These are phyloP conservation scores for Pelargonium nanum DNA, from an alignment of 345 rosid species.

Conservation along the genomic window DNA sequence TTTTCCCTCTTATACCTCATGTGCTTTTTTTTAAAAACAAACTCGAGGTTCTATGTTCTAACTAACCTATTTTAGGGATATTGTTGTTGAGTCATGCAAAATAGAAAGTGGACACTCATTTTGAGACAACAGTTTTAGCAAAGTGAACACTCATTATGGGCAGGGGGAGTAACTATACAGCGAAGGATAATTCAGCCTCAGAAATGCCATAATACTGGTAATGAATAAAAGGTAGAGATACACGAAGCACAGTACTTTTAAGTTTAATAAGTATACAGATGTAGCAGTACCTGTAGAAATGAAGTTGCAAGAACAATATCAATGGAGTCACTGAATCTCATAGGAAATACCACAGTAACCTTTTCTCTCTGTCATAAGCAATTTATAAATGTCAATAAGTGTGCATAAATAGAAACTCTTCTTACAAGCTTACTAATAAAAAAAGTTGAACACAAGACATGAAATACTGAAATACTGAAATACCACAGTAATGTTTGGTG, in stretches of 20 bases:
- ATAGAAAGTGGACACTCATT: too few species aligned
- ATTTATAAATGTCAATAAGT: slow-evolving; percentile 6
- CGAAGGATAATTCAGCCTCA: not conserved
- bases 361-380: slow-evolving; percentile 57
- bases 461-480: too few species aligned
- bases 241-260: not conserved
- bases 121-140: too few species aligned
- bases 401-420: not conserved
- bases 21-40: too few species aligned
- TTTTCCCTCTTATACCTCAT: too few species aligned
- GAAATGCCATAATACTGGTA: not conserved
- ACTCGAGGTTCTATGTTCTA: too few species aligned
- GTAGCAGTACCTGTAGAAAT: slow-evolving; percentile 60
- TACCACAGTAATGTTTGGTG: not conserved
- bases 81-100: too few species aligned
- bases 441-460: not conserved
- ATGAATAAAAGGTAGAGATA: not conserved
- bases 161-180: not conserved
- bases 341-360: slow-evolving; percentile 80
- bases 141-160: too few species aligned
- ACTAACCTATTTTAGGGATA: too few species aligned
- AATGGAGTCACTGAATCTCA: slow-evolving; percentile 82
- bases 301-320: slow-evolving; percentile 83
- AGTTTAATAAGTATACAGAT: not conserved
- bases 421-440: not conserved